Percentiles rank a stretch among this genome's conserved stretches.
Conservation (phyloP, 352 stramenopile species). For the Globisporangium mamillatum region DNA sequence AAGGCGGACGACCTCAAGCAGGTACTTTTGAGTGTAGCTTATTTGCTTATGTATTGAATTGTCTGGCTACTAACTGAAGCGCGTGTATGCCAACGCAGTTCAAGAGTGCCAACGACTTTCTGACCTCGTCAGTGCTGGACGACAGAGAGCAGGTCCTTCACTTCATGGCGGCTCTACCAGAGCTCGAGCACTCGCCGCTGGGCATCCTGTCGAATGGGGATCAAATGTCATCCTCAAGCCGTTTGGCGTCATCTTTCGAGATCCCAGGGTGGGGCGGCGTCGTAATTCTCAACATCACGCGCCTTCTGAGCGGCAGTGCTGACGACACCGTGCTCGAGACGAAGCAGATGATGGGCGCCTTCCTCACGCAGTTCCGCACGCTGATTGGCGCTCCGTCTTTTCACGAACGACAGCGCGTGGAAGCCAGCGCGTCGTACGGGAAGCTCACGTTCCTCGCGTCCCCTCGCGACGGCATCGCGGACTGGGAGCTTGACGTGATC, state of each 20-base stretch:
- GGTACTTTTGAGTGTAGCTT: constrained; percentile 27
- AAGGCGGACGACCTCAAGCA: constrained; percentile 64
- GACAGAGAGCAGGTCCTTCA: constrained; percentile 76
- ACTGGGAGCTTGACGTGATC: constrained; percentile 75
- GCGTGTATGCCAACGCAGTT: constrained; percentile 37
- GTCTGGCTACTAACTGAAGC: not conserved
- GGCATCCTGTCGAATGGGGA: constrained; percentile 34
- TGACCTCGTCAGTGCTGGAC: constrained; percentile 56
- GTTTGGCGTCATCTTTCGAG: constrained; percentile 55
- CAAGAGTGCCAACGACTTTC: constrained; percentile 74
- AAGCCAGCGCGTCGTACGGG: constrained; percentile 11
- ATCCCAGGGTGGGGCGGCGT: constrained; percentile 68
- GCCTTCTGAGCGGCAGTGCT: not conserved
- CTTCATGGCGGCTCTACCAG: constrained; percentile 71
- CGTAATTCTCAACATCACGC: constrained; percentile 48
- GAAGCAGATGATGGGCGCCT: constrained; percentile 65
- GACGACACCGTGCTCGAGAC: constrained; percentile 21
- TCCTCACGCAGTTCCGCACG: constrained; percentile 60
- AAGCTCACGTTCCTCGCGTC: constrained; percentile 51
- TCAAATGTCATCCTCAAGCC: constrained; percentile 9
- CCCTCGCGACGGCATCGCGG: constrained; percentile 41
- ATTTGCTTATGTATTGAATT: not conserved
- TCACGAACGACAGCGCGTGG: constrained; percentile 31
- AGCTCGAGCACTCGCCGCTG: constrained; percentile 43
- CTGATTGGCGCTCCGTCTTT: constrained; percentile 63